Conservation (phyloP, 1,284 basidiomycete species). For the Puccinia hordei region DNA sequence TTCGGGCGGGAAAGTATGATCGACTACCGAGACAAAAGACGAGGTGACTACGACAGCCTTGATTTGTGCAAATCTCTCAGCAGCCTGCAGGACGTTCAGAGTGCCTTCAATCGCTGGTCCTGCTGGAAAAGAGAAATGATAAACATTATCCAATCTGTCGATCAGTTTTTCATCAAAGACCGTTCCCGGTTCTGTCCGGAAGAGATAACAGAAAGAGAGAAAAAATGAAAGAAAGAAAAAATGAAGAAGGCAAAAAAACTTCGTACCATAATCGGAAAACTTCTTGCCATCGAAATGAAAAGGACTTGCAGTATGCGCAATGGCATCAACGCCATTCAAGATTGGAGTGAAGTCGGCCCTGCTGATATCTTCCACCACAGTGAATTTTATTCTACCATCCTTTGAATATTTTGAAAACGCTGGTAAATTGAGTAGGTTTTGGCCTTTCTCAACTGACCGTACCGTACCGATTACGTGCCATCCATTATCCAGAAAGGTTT, state of each 20-base stretch:
- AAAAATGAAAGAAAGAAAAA: slow-evolving; percentile 60
- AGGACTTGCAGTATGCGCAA: slow-evolving; percentile 67
- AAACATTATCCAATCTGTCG: too few relatives aligned
- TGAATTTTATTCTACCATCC: slow-evolving; percentile 3
- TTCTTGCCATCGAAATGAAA: slow-evolving; percentile 60
- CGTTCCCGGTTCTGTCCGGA: too few relatives aligned
- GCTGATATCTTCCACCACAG: slow-evolving; percentile 18
- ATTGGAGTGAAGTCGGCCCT: slow-evolving; percentile 68
- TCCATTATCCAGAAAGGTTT: slow-evolving; percentile 22
- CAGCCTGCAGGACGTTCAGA: slow-evolving; percentile 65
- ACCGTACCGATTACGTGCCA: slow-evolving; percentile 24
- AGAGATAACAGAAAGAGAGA: background rate
- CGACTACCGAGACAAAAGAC: slow-evolving; percentile 65
- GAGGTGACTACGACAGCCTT: slow-evolving; percentile 69
- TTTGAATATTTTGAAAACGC: slow-evolving; percentile 1
- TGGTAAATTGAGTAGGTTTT: background rate
- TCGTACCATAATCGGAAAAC: slow-evolving; percentile 59
- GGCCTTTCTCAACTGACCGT: slow-evolving; percentile 4
- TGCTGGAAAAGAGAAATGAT: too few relatives aligned
- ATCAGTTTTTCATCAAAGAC: too few relatives aligned
- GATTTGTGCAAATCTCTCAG: slow-evolving; percentile 61
- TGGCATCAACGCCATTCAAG: slow-evolving; percentile 69
- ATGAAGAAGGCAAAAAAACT: background rate
- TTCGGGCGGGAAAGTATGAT: slow-evolving; percentile 52
- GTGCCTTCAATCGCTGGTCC: slow-evolving; percentile 70